A percentile compares a stretch with the other conserved stretches of the same genome.
Conservation (phyloP, 225 moss, liverwort and hornwort genomes). For the Takakia lepidozioides region DNA sequence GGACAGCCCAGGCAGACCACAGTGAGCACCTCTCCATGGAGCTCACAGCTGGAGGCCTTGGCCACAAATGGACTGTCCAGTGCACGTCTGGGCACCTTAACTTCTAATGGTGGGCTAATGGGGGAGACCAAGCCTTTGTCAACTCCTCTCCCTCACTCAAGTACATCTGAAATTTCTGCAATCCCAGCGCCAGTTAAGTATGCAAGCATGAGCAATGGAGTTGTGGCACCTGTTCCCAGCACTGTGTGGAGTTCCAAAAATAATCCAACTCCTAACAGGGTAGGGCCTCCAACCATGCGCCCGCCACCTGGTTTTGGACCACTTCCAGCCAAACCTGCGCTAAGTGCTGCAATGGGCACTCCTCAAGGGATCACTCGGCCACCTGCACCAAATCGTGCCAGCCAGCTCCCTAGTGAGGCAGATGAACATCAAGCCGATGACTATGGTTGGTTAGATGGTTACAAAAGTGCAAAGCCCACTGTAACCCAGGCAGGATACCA, state of each 20-base stretch:
- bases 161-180: slow-evolving; percentile 20
- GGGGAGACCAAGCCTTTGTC: slow-evolving; percentile 23
- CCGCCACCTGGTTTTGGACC: slow-evolving; percentile 99
- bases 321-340: slow-evolving; percentile 55
- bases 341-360: slow-evolving; percentile 20
- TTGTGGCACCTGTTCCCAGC: slow-evolving; percentile 19
- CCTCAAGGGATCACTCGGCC: slow-evolving; percentile 39
- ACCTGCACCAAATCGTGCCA: slow-evolving; percentile 27
- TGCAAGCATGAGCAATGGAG: slow-evolving; percentile 28
- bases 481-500: slow-evolving; percentile 47
- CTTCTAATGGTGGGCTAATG: slow-evolving; percentile 14
- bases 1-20: slow-evolving; percentile 57
- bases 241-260: slow-evolving; percentile 43
- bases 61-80: slow-evolving; percentile 40
- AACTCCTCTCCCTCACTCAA: slow-evolving; percentile 33
- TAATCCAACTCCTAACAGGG: slow-evolving; percentile 22
- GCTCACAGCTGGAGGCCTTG: slow-evolving; percentile 51
- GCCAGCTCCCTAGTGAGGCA: slow-evolving; percentile 24
- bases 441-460: slow-evolving; percentile 96
- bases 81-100: slow-evolving; percentile 20
- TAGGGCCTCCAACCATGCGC: slow-evolving; percentile 66
- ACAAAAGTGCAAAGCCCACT: slow-evolving; percentile 47
- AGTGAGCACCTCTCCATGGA: slow-evolving; percentile 68
- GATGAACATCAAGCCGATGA: slow-evolving; percentile 83
- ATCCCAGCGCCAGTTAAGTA: slow-evolving; percentile 26